A percentile compares a stretch with the other conserved stretches of the same genome.
Conservation (phyloP, 2,329 filamentous ascomycete genomes). For the Cadophora sp. region DNA sequence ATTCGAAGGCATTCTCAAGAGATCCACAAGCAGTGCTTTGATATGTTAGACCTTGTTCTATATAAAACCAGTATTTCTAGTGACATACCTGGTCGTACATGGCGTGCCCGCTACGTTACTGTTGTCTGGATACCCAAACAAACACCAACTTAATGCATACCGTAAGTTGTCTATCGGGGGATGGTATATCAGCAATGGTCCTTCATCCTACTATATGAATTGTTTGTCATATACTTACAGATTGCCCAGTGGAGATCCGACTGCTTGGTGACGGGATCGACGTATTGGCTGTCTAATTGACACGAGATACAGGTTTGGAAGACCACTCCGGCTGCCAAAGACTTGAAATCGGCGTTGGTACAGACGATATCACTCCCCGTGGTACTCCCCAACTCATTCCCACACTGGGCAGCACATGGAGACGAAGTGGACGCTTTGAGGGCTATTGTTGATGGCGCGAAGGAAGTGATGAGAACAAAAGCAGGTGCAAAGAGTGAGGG, state of each 20-base stretch:
- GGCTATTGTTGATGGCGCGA: constrained; percentile 31
- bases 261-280: constrained; percentile 47
- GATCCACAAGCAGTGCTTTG: constrained; percentile 58
- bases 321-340: constrained; percentile 27
- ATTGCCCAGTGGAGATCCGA: constrained; percentile 62
- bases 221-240: constrained; percentile 52
- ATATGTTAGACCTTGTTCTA: constrained; percentile 20
- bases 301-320: constrained; percentile 41
- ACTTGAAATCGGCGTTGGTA: constrained; percentile 30
- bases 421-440: constrained; percentile 37
- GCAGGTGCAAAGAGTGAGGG: constrained; percentile 24
- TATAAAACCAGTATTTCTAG: not conserved
- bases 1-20: constrained; percentile 55
- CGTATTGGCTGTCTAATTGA: constrained; percentile 53
- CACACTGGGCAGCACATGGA: constrained; percentile 42
- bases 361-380: constrained; percentile 35
- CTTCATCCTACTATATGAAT: no score
- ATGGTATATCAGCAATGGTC: not conserved
- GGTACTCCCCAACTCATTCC: constrained; percentile 41
- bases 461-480: constrained; percentile 36
- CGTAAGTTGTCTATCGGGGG: constrained; percentile 60
- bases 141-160: constrained; percentile 61
- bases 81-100: constrained; percentile 58
- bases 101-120: constrained; percentile 50
- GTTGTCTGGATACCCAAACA: constrained; percentile 58